Evolutionary conservation across 2,329 filamentous ascomycete genomes (phyloP).

Genomic region (Dothideomycetes sp.): DNA sequence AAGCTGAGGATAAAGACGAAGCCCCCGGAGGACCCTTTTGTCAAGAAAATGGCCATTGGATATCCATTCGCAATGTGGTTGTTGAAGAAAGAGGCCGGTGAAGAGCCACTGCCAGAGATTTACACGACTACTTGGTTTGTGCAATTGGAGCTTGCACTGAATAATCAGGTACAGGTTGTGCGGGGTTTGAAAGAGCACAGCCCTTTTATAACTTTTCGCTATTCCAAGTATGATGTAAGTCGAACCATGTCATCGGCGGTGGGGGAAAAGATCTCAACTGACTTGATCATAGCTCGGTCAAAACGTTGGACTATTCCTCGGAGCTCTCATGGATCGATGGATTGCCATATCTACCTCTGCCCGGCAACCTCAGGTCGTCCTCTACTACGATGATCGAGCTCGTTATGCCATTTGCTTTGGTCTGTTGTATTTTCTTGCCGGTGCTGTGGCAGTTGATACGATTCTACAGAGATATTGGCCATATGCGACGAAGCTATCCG

Average conservation of each 20-base stretch:
- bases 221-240: slow-evolving; percentile 36
- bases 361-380: slow-evolving; percentile 25
- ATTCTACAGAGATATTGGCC: slow-evolving; percentile 21
- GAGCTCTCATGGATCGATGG: slow-evolving; percentile 47
- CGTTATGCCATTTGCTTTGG: slow-evolving; percentile 42
- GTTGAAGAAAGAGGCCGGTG: slow-evolving; percentile 37
- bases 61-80: slow-evolving; percentile 44
- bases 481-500: slow-evolving; percentile 4
- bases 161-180: slow-evolving; percentile 41
- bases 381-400: slow-evolving; percentile 26
- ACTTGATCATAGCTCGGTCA: slow-evolving; percentile 30
- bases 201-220: slow-evolving; percentile 48
- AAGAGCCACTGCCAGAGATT: slow-evolving; percentile 39
- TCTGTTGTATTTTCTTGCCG: slow-evolving; percentile 47
- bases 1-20: too few relatives aligned
- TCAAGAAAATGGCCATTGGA: slow-evolving; percentile 39
- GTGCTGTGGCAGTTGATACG: slow-evolving; percentile 45
- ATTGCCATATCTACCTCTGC: slow-evolving; percentile 35
- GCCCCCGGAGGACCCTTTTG: slow-evolving; percentile 34
- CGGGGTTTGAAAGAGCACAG: slow-evolving; percentile 46
- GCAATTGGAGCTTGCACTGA: slow-evolving; percentile 43
- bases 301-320: slow-evolving; percentile 42
- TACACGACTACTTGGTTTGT: slow-evolving; percentile 49
- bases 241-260: not conserved
- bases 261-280: not conserved